phyloP scores from a whole-genome alignment of 1,139 yeast genomes.

The Taphrina communis region DNA sequence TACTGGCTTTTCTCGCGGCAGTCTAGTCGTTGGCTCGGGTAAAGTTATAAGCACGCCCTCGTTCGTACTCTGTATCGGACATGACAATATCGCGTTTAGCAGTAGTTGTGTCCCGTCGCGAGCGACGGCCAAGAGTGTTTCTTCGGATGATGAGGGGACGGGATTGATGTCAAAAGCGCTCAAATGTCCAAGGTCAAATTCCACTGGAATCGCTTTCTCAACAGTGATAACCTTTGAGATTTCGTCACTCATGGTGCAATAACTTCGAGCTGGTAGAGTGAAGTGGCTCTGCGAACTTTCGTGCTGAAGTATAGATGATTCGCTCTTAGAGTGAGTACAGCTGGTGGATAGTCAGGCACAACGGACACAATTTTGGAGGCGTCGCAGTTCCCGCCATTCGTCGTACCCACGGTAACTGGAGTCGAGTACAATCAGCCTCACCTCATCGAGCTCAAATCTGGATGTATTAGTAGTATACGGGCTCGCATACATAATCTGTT shows the following conservation, averaged over 20 bases:
- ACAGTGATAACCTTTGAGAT: constrained; percentile 43
- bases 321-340: neutral
- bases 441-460: neutral
- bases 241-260: constrained; percentile 11
- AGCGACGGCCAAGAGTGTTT: constrained; percentile 68
- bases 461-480: too few relatives aligned
- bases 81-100: constrained; percentile 84
- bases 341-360: neutral
- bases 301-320: too few relatives aligned
- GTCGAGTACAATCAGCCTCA: neutral
- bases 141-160: constrained; percentile 56
- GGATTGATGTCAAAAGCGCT: constrained; percentile 83
- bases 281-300: too few relatives aligned
- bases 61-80: constrained; percentile 78
- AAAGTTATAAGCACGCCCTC: constrained; percentile 80
- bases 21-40: constrained; percentile 79
- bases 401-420: neutral
- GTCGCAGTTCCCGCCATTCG: neutral
- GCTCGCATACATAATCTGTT: too few relatives aligned
- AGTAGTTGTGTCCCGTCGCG: constrained; percentile 92
- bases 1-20: constrained; percentile 93
- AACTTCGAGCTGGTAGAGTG: too few relatives aligned
- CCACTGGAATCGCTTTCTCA: constrained; percentile 47
- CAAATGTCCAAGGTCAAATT: constrained; percentile 75
- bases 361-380: constrained; percentile 9